A percentile compares a stretch with the other conserved stretches of the same genome.
Conservation (phyloP, 1,284 basidiomycete genomes). For the Lignosus rhinocerotis region DNA sequence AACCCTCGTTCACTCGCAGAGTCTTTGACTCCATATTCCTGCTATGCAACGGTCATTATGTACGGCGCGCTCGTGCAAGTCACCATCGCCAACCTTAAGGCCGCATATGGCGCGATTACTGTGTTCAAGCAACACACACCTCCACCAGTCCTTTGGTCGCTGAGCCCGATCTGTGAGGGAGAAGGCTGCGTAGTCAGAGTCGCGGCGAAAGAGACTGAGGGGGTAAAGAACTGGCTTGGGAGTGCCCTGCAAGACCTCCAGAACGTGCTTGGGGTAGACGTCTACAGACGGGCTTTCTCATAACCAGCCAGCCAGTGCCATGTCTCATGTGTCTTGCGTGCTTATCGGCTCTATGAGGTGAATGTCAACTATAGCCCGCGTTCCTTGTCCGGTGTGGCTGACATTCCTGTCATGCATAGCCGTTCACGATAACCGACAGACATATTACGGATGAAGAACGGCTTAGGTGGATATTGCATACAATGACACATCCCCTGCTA, state of each 20-base stretch:
- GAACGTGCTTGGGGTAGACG: slow-evolving; percentile 58
- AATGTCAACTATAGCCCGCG: neutral
- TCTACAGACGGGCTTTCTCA: slow-evolving; percentile 60
- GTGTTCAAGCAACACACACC: slow-evolving; percentile 60
- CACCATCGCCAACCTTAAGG: slow-evolving; percentile 47
- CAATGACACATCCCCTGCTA: no score
- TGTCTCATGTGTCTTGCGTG: neutral
- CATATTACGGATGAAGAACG: no score
- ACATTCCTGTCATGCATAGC: no score
- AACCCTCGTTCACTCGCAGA: slow-evolving; percentile 54
- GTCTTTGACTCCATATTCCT: slow-evolving; percentile 74
- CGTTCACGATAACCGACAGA: no score
- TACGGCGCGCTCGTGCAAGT: slow-evolving; percentile 59
- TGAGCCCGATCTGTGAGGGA: slow-evolving; percentile 51
- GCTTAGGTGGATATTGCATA: no score
- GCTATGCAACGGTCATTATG: slow-evolving; percentile 83
- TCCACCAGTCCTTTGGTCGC: slow-evolving; percentile 75
- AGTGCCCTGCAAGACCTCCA: slow-evolving; percentile 52
- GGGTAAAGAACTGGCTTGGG: slow-evolving; percentile 69
- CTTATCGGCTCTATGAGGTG: neutral
- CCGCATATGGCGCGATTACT: slow-evolving; percentile 54
- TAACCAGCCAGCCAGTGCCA: neutral
- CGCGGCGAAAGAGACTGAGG: slow-evolving; percentile 73
- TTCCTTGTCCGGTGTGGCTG: no score
- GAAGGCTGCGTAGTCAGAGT: slow-evolving; percentile 65